Evolutionary conservation across 371 early-diverging fungal species (phyloP), one percentile per base, ranked within the genome.

Genomic region (Phascolomyces articulosus): DNA sequence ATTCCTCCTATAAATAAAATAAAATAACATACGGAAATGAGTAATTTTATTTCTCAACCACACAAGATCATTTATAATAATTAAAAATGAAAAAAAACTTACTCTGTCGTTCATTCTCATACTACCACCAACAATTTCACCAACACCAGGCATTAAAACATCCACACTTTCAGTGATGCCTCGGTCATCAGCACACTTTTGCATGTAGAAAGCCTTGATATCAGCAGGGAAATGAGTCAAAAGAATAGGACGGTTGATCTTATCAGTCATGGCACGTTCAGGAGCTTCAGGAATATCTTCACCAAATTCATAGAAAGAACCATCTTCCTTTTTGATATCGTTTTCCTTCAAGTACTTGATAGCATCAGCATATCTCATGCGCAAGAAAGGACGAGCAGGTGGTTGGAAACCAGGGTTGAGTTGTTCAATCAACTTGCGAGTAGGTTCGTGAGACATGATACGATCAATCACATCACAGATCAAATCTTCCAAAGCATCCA

Each of bases 141-240:
- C 99, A 57, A 99, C 99, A 67, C 90, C 92, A 40, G 99, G 99
- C 93, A 99, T 98, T 73, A 99, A 88, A 34, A 99, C 90, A 83
- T 99, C 99, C 29, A 97, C 96, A 68, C 93, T 93, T 85, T 99
- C 97, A 16, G 99, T 99, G 47, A 96, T 84, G 4, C 92, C 82
- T 27, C 78, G 81, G 70, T 96, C 94, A 16, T 93, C 90, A 57
- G 86, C 85, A 73, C 91, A 92, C 57, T 90, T 86, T 77, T 94
- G 95, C 99, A 99, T 99, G 84, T 99, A 99, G 89, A 99, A 99
- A n/a, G 94, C 86, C 90, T 99, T 99, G 85, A 98, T 97, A 62
- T 96, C 96, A 24, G 90, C 95, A 38, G 99, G 99, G 93, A 99
- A 99, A 60, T 94, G 90, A 77, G 94, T 95, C 60, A 99, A 82